Percentiles rank a stretch among this genome's conserved stretches.
These are phyloP conservation scores for Elongisporangium anandrum DNA, from an alignment of 352 stramenopile species.

Conservation along the genomic window DNA sequence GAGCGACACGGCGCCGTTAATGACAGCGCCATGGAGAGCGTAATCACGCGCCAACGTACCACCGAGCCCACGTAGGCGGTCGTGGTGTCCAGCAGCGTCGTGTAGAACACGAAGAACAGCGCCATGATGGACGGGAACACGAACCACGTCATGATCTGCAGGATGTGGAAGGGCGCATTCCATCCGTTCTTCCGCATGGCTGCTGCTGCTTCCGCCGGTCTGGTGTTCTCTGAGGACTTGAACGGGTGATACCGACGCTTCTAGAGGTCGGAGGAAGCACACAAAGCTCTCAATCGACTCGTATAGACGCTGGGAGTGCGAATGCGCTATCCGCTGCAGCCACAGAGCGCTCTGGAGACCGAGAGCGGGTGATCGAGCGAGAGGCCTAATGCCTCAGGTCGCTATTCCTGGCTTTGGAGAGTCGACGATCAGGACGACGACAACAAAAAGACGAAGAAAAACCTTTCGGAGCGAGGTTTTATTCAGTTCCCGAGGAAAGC, in stretches of 20 bases:
- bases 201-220: not conserved
- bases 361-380: not conserved
- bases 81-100: constrained; percentile 51
- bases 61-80: constrained; percentile 44
- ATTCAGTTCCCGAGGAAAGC: not conserved
- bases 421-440: not conserved
- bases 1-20: not conserved
- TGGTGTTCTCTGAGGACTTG: not conserved
- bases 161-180: constrained; percentile 74
- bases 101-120: constrained; percentile 83
- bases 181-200: constrained; percentile 74
- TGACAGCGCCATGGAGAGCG: not conserved
- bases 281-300: constrained; percentile 8
- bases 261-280: constrained; percentile 5
- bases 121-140: constrained; percentile 76
- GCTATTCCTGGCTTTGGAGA: not conserved
- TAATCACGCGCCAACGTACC: constrained; percentile 13
- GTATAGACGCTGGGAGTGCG: not conserved
- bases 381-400: not conserved
- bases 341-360: not conserved
- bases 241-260: not conserved
- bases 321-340: not conserved
- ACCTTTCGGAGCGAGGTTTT: not conserved
- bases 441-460: not conserved
- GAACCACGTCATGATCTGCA: constrained; percentile 81